These are phyloP conservation scores for Lyophyllum atratum DNA, from an alignment of 768 basidiomycete genomes.

Conservation along the genomic window DNA sequence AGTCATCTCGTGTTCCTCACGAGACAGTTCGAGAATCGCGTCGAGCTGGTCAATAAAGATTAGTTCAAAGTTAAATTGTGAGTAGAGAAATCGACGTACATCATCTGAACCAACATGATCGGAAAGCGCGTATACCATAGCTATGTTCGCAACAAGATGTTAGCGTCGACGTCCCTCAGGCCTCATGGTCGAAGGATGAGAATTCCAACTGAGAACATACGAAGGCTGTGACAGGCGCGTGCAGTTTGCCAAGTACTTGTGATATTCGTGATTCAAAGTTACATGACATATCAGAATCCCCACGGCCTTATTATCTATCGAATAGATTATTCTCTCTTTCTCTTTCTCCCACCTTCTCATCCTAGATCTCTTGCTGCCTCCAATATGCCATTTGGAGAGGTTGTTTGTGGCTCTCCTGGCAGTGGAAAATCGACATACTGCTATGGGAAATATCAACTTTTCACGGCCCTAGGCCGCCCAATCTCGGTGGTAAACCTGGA, in stretches of 20 bases:
- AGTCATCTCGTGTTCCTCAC: conserved; percentile 15
- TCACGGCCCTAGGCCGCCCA: conserved; percentile 82
- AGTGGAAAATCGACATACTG: conserved; percentile 90
- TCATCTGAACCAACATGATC: conserved; percentile 35
- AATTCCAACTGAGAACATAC: background rate
- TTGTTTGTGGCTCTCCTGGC: conserved; percentile 85
- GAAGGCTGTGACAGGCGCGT: too few species aligned
- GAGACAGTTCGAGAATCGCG: conserved; percentile 24
- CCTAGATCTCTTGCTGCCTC: background rate
- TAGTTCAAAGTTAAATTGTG: background rate
- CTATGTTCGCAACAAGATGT: background rate
- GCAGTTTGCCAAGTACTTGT: too few species aligned
- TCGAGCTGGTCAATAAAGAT: conserved; percentile 19
- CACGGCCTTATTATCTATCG: too few species aligned
- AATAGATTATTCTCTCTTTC: too few species aligned
- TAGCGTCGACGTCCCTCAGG: background rate
- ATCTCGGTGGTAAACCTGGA: conserved; percentile 94
- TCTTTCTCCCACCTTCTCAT: background rate
- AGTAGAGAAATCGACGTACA: conserved; percentile 20
- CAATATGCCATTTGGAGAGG: conserved; percentile 79
- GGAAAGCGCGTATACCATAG: conserved; percentile 9
- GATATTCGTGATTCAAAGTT: too few species aligned
- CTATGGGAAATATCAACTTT: conserved; percentile 85
- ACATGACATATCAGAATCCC: too few species aligned
- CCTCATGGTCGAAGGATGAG: background rate